Evolutionary conservation across 768 basidiomycete species (phyloP), one percentile per base, ranked within the genome.

Genomic region (Psilocybe cyanescens): DNA sequence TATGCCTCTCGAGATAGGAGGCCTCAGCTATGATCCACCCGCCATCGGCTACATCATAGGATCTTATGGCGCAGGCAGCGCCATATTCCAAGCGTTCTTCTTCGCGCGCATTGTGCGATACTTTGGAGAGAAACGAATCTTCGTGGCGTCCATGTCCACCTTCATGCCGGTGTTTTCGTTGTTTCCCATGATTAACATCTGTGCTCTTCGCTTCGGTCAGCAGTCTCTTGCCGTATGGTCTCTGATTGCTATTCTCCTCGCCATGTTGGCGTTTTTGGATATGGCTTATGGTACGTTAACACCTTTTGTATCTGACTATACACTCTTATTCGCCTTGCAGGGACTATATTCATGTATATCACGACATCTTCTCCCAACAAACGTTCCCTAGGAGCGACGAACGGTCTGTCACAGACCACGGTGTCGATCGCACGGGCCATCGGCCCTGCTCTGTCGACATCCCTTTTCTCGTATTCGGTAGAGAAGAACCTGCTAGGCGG

Each of bases 1-100:
- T 16, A 91, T 89, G 59, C 88, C 91, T 1, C 73, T 86, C 47
- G 77, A 78, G 14, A 81, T 86, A 17, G 91, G 91, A 29, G 91
- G 91, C 0, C 77, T 92, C 44, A 84, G 85, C 14, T 78, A 91
- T 30, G 71, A 76, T 35, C 89, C 91, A 1, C 78, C 82, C 1
- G 73, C 71, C 11, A 93, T 93, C 47, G 91, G 91, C 3, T 80
- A 81, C 52, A 83, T 89, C 55, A 72, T 77, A 57, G 78, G 78
- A 0, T 58, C 67, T 66, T 84, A 74, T 62, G 86, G 74, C 65
- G 71, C 69, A 3, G 71, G 65, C 12, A 74, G 78, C 7, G 85
- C 80, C 0, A 7, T 72, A 6, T 75, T 80, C 53, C 83, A 85
- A 68, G 74, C 67, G 0, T 58, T 81, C 28, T 79, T 76, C 64